phyloP scores from a whole-genome alignment of 495 filamentous ascomycete genomes.

The Penicillium herquei region DNA sequence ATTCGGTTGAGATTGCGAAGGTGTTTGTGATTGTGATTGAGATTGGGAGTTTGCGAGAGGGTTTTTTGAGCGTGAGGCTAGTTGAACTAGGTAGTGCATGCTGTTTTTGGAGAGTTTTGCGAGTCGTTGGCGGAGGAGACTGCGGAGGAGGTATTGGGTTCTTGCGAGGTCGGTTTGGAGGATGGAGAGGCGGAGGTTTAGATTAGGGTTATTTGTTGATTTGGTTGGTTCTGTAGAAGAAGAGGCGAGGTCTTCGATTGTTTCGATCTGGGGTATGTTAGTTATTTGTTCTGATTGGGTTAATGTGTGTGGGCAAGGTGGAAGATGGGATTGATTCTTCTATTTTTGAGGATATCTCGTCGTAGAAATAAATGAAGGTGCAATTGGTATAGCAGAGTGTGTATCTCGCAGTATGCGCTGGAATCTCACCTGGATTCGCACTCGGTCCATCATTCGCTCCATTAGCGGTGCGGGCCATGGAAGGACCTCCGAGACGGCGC shows the following conservation, averaged over 20 bases:
- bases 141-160: constrained; percentile 85
- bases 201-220: constrained; percentile 72
- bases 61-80: constrained; percentile 58
- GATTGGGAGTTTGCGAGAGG: constrained; percentile 49
- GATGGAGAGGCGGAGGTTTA: constrained; percentile 89
- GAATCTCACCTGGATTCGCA: constrained; percentile 60
- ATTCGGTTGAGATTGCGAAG: constrained; percentile 55
- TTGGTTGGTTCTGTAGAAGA: constrained; percentile 37
- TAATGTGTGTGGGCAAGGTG: no score
- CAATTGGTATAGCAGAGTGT: neutral
- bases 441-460: constrained; percentile 74
- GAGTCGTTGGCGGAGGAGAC: constrained; percentile 79
- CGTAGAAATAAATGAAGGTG: neutral
- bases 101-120: constrained; percentile 60
- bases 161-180: constrained; percentile 95
- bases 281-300: neutral
- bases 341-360: no score
- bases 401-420: neutral
- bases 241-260: constrained; percentile 69
- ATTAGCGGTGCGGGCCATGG: constrained; percentile 64
- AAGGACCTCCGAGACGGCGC: constrained; percentile 80
- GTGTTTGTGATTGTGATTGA: constrained; percentile 43
- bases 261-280: constrained; percentile 54
- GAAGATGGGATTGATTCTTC: no score
- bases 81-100: constrained; percentile 43